Conservation (phyloP, 2,329 filamentous ascomycete species). For the Ascochyta koolunga region DNA sequence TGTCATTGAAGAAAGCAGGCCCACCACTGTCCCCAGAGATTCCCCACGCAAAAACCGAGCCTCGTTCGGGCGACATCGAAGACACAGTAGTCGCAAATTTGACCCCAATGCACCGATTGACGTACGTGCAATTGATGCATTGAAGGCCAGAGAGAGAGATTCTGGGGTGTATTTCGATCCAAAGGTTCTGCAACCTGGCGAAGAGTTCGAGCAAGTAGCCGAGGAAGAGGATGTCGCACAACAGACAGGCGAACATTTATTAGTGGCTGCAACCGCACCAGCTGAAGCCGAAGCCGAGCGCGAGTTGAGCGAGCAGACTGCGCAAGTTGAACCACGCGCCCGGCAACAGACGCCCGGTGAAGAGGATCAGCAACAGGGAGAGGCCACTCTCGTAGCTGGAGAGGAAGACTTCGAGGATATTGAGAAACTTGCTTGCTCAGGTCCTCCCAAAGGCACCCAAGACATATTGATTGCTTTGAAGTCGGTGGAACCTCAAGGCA, state of each 20-base stretch:
- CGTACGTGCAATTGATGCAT: constrained; percentile 24
- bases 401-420: constrained; percentile 13
- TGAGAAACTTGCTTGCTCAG: constrained; percentile 6
- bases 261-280: constrained; percentile 2
- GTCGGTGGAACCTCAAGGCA: constrained; percentile 26
- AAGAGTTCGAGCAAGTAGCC: constrained; percentile 7
- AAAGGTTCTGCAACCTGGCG: constrained; percentile 11
- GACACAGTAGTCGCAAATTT: constrained; percentile 40
- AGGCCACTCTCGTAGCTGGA: constrained; percentile 17
- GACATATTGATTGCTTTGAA: constrained; percentile 30
- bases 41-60: constrained; percentile 33
- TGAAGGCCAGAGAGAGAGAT: constrained; percentile 31
- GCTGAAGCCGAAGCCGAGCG: not conserved
- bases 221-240: not conserved
- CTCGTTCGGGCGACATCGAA: constrained; percentile 35
- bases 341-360: constrained; percentile 5
- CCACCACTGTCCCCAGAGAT: constrained; percentile 6
- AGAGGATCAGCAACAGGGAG: constrained; percentile 10
- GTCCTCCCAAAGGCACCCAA: constrained; percentile 31
- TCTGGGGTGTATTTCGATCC: constrained; percentile 18
- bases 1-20: constrained; percentile 5
- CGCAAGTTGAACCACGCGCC: constrained; percentile 10
- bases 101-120: constrained; percentile 35
- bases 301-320: not conserved
- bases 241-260: constrained; percentile 4